These are phyloP conservation scores for Globisporangium mamillatum DNA, from an alignment of 352 stramenopile genomes.

Conservation along the genomic window DNA sequence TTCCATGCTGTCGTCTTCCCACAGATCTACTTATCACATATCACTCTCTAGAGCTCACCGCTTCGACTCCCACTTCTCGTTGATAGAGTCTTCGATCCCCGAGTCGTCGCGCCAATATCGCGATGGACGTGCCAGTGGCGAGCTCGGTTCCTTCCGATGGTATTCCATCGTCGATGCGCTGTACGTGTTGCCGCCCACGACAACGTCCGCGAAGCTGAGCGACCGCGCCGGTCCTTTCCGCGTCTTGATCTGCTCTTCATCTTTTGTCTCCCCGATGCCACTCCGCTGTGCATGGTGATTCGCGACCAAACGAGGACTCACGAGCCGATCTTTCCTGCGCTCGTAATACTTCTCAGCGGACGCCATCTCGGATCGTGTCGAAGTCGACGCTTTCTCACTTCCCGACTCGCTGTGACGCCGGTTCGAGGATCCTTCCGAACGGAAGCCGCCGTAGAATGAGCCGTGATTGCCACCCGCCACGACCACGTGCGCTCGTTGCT, in stretches of 20 bases:
- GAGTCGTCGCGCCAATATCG: slow-evolving; percentile 58
- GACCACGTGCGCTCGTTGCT: slow-evolving; percentile 24
- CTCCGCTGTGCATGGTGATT: slow-evolving; percentile 21
- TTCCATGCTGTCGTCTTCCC: not conserved
- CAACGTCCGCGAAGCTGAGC: slow-evolving; percentile 85
- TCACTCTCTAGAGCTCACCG: slow-evolving; percentile 25
- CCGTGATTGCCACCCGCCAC: slow-evolving; percentile 9
- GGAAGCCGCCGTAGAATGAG: slow-evolving; percentile 1
- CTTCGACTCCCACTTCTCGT: slow-evolving; percentile 68
- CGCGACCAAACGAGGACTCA: slow-evolving; percentile 45
- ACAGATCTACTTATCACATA: not conserved
- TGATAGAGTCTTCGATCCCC: slow-evolving; percentile 55
- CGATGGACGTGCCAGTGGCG: slow-evolving; percentile 35
- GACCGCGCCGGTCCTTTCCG: slow-evolving; percentile 72
- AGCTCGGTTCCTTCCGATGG: slow-evolving; percentile 37
- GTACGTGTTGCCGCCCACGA: slow-evolving; percentile 48
- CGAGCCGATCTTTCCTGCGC: slow-evolving; percentile 26
- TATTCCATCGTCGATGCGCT: slow-evolving; percentile 20
- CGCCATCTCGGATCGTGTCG: slow-evolving; percentile 50
- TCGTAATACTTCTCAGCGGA: slow-evolving; percentile 51
- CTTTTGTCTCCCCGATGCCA: slow-evolving; percentile 18
- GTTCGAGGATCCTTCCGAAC: slow-evolving; percentile 31
- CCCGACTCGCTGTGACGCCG: slow-evolving; percentile 70
- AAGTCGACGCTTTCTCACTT: slow-evolving; percentile 37
- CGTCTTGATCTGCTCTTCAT: slow-evolving; percentile 24